Evolutionary conservation across 805 yeast species (phyloP), one percentile per base, ranked within the genome.

Genomic region (Starmerella sp.): DNA sequence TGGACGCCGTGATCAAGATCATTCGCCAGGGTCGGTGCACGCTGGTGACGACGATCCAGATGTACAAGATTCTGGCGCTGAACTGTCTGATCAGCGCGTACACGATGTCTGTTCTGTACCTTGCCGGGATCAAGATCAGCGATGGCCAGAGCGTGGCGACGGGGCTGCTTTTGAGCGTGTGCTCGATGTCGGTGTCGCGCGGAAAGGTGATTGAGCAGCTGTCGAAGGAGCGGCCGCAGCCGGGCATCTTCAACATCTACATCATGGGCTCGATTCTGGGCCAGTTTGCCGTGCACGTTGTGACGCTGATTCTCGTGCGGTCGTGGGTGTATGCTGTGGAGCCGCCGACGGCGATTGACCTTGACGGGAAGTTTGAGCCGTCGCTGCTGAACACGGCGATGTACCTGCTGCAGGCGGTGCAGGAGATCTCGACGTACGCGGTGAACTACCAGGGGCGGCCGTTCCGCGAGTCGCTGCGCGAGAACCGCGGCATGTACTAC

Each of bases 21-120:
- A 80, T 93, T 62, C 89, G 98, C 72, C 97, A 93, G 76, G 98
- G 98, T 61, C 88, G 98, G 73, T 87, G 96, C 76, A 96, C 98
- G 7, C 77, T 93, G 62, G 96, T 93, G 46, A 87, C 96, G 15
- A 93, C 98, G 8, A 90, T 93, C 67, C 98, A 93, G 74, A 93
- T 93, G 98, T 93, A 93, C 79, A 93, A 93, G 75, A 93, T 93
- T 66, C 75, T 93, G 68, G 98, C 98, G 0, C 78, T 93, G 74
- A 93, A 93, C 71, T 93, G 97, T 79, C 77, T 93, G 75, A 89
- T 93, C 71, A 84, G 95, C 62, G 98, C 98, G 35, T 93, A 93
- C 70, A 89, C 97, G 2, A 76, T 91, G 65, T 86, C 96, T 44
- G 96, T 93, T 41, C 79, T 93, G 67, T 93, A 86, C 70, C 76